Percentiles rank a stretch among this genome's conserved stretches.
phyloP scores from a whole-genome alignment of 2,329 filamentous ascomycete species.

The Ambrosiella xylebori region DNA sequence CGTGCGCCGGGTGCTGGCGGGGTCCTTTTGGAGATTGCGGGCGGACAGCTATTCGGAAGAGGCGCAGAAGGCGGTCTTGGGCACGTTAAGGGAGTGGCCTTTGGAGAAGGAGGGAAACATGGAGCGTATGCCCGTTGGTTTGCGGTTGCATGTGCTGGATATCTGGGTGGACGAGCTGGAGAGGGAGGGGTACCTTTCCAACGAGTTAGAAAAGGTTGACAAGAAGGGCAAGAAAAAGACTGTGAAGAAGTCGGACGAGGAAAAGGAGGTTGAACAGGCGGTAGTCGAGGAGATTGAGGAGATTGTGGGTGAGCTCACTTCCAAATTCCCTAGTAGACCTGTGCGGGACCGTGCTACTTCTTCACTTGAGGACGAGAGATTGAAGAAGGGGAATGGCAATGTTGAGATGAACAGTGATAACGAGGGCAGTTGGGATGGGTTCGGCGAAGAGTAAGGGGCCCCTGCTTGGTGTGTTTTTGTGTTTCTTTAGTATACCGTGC shows the following conservation, averaged over 20 bases:
- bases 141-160: conserved; percentile 76
- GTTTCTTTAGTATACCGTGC: neutral
- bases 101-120: conserved; percentile 24
- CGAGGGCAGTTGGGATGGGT: conserved; percentile 49
- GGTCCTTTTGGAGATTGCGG: conserved; percentile 34
- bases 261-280: conserved; percentile 27
- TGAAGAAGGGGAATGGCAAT: conserved; percentile 30
- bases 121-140: conserved; percentile 56
- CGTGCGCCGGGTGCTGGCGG: conserved; percentile 58
- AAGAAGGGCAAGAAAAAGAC: conserved; percentile 21
- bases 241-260: conserved; percentile 8
- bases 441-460: conserved; percentile 31
- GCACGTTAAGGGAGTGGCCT: conserved; percentile 18
- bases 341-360: conserved; percentile 55
- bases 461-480: conserved; percentile 1
- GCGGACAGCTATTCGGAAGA: neutral
- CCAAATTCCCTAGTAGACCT: conserved; percentile 45
- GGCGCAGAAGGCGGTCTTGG: conserved; percentile 14
- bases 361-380: conserved; percentile 53
- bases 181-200: conserved; percentile 39
- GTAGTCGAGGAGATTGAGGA: conserved; percentile 36
- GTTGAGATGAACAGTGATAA: conserved; percentile 23
- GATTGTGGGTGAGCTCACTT: conserved; percentile 38
- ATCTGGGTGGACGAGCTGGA: conserved; percentile 84
- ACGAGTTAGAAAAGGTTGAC: conserved; percentile 21